phyloP scores from a whole-genome alignment of 2,329 filamentous ascomycete species.

The Trichothecium sympodiale region DNA sequence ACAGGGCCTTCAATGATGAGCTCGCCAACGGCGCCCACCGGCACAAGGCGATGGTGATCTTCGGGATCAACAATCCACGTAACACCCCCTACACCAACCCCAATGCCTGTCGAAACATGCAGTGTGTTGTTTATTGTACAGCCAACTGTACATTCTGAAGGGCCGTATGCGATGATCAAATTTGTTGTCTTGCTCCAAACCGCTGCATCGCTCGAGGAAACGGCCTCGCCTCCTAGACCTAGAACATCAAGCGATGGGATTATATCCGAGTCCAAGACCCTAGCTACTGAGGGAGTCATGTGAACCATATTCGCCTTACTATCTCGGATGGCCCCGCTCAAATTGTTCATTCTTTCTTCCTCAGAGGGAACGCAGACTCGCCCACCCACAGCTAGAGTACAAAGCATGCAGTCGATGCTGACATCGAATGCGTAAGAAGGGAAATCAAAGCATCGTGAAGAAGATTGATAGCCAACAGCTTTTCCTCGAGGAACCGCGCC shows the following conservation, averaged over 20 bases:
- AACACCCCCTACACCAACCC: slow-evolving; percentile 32
- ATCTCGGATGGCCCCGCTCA: slow-evolving; percentile 31
- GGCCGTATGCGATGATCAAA: slow-evolving; percentile 41
- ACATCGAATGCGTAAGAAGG: slow-evolving; percentile 45
- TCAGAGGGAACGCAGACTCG: slow-evolving; percentile 44
- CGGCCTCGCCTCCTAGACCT: slow-evolving; percentile 39
- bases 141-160: slow-evolving; percentile 42
- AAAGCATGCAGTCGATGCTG: slow-evolving; percentile 43
- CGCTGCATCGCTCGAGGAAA: slow-evolving; percentile 37
- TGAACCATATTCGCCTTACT: slow-evolving; percentile 36
- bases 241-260: slow-evolving; percentile 35
- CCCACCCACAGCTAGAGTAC: slow-evolving; percentile 37
- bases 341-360: slow-evolving; percentile 38
- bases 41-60: slow-evolving; percentile 32
- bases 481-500: slow-evolving; percentile 30
- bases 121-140: slow-evolving; percentile 36
- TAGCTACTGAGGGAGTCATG: slow-evolving; percentile 39
- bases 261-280: slow-evolving; percentile 32
- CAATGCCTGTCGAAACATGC: slow-evolving; percentile 31
- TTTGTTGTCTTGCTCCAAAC: slow-evolving; percentile 33
- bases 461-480: slow-evolving; percentile 28
- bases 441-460: slow-evolving; percentile 34
- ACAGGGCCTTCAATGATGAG: slow-evolving; percentile 46
- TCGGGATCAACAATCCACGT: slow-evolving; percentile 41
- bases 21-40: slow-evolving; percentile 38